phyloP scores from a whole-genome alignment of 208 protist genomes.

The Porcisia hertigi region DNA sequence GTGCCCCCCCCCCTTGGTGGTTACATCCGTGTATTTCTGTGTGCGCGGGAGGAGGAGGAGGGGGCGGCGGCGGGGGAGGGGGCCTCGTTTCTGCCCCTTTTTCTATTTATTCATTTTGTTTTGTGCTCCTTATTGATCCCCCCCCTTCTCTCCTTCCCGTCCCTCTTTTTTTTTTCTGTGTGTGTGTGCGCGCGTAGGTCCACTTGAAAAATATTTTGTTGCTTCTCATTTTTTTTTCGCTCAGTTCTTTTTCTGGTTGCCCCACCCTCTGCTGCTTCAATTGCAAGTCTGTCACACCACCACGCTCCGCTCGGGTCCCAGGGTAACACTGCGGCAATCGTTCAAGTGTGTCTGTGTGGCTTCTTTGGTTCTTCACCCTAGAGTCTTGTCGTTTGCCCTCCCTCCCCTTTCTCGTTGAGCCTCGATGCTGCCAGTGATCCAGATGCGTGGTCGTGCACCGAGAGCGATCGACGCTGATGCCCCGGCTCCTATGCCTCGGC shows the following conservation, averaged over 20 bases:
- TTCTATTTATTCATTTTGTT: background rate
- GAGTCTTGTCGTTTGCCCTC: background rate
- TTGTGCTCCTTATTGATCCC: background rate
- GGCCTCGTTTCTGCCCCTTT: too few species aligned
- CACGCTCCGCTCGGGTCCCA: background rate
- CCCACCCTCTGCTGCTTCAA: background rate
- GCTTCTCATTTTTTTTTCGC: background rate
- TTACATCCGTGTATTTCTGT: too few species aligned
- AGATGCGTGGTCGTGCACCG: background rate
- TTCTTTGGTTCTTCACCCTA: background rate
- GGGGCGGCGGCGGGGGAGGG: too few species aligned
- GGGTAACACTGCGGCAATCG: background rate
- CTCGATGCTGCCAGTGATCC: background rate
- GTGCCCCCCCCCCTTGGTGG: too few species aligned
- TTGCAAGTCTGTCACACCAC: background rate
- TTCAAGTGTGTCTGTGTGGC: background rate
- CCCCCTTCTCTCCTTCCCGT: background rate
- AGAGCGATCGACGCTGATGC: background rate
- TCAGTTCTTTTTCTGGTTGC: background rate
- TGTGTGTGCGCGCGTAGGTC: background rate
- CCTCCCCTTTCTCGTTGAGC: background rate
- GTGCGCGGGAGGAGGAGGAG: too few species aligned
- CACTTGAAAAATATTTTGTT: too few species aligned
- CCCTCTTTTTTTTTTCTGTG: slow-evolving; percentile 7
- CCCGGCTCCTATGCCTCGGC: background rate